These are phyloP conservation scores for Firmiana major DNA, from an alignment of 345 rosid species.

Conservation along the genomic window DNA sequence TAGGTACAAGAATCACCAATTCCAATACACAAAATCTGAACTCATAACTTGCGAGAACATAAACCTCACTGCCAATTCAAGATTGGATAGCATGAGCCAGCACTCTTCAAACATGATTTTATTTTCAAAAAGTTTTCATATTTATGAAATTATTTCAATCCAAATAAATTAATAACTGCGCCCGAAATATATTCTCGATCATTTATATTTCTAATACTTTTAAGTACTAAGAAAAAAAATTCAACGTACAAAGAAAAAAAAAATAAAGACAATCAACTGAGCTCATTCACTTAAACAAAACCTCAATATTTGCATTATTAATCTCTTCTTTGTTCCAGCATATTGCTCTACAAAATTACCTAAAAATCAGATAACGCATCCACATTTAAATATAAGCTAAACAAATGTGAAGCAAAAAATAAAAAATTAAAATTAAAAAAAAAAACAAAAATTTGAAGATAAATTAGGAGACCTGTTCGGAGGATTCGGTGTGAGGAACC, in stretches of 20 bases:
- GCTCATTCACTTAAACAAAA: background rate
- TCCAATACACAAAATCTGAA: background rate
- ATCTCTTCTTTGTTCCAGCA: background rate
- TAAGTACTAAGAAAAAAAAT: background rate
- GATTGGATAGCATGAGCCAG: background rate
- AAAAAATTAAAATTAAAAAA: background rate
- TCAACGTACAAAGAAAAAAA: background rate
- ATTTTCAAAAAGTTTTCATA: background rate
- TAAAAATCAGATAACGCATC: no score
- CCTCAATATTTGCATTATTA: background rate
- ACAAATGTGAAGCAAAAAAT: background rate
- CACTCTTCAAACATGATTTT: background rate
- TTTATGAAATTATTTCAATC: background rate
- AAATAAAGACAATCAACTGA: background rate
- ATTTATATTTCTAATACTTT: background rate
- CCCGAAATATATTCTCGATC: background rate
- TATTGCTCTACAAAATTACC: background rate
- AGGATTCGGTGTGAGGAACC: conserved; percentile 92
- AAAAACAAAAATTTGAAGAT: background rate
- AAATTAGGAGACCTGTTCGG: conserved; percentile 57
- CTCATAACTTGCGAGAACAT: background rate
- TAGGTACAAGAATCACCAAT: background rate
- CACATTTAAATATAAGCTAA: background rate
- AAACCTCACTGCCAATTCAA: background rate
- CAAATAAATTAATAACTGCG: background rate